Evolutionary conservation across 257 asterid species (phyloP), one percentile per base, ranked within the genome.

Genomic region (Vinca minor): DNA sequence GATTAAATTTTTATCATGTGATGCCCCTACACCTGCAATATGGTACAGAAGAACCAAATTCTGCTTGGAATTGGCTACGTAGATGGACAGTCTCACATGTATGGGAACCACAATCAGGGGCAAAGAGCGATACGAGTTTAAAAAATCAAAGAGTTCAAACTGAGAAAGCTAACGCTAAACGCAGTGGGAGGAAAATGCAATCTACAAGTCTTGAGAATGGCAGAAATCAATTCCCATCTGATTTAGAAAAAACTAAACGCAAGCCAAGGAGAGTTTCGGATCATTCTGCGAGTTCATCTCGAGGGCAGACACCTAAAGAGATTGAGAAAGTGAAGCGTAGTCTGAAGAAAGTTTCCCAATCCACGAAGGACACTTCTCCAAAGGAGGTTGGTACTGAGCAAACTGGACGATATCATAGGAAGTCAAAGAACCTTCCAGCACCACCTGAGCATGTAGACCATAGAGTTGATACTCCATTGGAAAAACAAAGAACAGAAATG

Each of bases 61-160:
- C 86, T 60, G 74, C 83, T 45, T 72, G 83, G 82, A 45, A 64
- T 62, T 86, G 94, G 94, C 75, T 86, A 46, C 66, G 63, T 57
- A 81, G 94, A 17, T 86, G 94, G 94, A 77, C 90, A 41, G 36
- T 44, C 36, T 76, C 78, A 52, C 79, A 70, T 59, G 63, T 76
- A 67, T 79, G 88, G 85, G 71, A 52, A 42, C 71, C 75, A 42
- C 48, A 44, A 47, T 44, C 73, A 39, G 62, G 64, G 71, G 69
- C 29, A 15, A 75, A 74, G 52, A 59, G 58, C 42, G 60, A 38
- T 61, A 25, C 60, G 25, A 56, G 41, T 48, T 58, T 55, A 26
- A 78, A 78, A 52, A 61, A 42, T 64, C 63, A 50, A 48, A 62
- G 39, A 18, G 58, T 25, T 69, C 79, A 72, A 71, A 59, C 58